A percentile compares a stretch with the other conserved stretches of the same genome.
Evolutionary conservation across 2,329 filamentous ascomycete genomes (phyloP).

Genomic region (Coniochaeta hoffmannii): DNA sequence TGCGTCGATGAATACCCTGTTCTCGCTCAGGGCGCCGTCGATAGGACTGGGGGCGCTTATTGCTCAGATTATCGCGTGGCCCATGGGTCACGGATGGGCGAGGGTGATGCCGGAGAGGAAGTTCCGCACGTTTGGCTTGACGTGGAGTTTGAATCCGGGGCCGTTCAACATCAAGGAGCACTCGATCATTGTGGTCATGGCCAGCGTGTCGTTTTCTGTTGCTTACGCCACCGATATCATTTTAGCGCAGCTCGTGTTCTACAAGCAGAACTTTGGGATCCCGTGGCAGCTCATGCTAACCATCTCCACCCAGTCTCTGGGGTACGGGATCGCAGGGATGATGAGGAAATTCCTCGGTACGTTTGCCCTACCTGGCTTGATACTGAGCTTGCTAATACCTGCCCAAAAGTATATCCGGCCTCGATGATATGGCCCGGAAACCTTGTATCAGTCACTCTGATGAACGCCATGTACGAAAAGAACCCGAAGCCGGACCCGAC

Average conservation of each 20-base stretch:
- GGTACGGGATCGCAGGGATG: constrained; percentile 62
- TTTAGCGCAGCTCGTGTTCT: constrained; percentile 63
- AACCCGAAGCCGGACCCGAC: constrained; percentile 41
- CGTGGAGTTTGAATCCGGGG: constrained; percentile 55
- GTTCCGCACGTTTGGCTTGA: constrained; percentile 44
- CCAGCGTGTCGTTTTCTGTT: constrained; percentile 61
- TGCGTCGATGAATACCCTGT: constrained; percentile 55
- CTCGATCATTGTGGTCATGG: constrained; percentile 61
- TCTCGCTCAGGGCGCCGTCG: constrained; percentile 53
- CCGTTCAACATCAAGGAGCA: constrained; percentile 68
- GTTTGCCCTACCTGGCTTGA: constrained; percentile 10
- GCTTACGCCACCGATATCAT: constrained; percentile 71
- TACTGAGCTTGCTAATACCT: neutral
- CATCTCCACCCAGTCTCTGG: constrained; percentile 61
- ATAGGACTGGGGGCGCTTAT: constrained; percentile 55
- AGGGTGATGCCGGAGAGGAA: constrained; percentile 41
- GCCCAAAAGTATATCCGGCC: constrained; percentile 47
- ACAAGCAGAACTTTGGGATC: constrained; percentile 62
- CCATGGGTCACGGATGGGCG: constrained; percentile 55
- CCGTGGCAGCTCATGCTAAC: constrained; percentile 59
- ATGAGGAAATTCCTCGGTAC: constrained; percentile 56
- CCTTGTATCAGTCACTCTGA: constrained; percentile 58
- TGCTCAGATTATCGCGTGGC: constrained; percentile 58
- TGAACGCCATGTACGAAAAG: constrained; percentile 66
- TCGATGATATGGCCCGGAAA: constrained; percentile 71